phyloP scores from a whole-genome alignment of 345 rosid genomes.

The Balakata baccata region DNA sequence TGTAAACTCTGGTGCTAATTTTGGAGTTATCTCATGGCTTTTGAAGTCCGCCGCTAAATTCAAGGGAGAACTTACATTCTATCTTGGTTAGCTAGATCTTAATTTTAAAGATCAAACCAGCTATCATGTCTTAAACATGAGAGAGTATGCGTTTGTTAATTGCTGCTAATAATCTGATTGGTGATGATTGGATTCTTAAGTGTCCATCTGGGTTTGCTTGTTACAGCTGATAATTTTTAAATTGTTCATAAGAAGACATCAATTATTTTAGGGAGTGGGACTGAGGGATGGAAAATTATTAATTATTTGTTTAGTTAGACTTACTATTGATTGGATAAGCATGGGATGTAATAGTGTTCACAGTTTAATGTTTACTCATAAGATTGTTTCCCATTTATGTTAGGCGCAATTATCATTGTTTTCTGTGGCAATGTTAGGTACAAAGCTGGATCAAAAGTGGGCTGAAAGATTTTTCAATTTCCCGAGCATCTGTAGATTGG shows the following conservation, averaged over 20 bases:
- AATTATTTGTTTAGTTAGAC: not conserved
- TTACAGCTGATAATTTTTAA: not conserved
- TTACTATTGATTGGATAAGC: too few species aligned
- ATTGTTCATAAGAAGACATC: not conserved
- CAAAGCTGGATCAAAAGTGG: constrained; percentile 90
- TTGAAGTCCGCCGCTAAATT: not conserved
- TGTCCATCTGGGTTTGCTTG: not conserved
- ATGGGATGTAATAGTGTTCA: not conserved
- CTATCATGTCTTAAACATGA: not conserved
- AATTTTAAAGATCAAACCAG: not conserved
- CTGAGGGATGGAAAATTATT: not conserved
- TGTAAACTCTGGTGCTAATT: not conserved
- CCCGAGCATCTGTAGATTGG: constrained; percentile 95
- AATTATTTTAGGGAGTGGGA: not conserved
- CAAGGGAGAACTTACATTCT: not conserved
- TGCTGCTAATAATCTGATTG: not conserved
- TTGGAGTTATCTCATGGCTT: not conserved
- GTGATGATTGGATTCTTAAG: not conserved
- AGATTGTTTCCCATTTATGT: not conserved
- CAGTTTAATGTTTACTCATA: too few species aligned
- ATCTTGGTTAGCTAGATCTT: not conserved
- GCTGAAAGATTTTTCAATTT: constrained; percentile 88
- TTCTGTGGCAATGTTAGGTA: constrained; percentile 46
- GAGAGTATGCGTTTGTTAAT: not conserved
- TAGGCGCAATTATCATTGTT: not conserved